Percentiles rank a stretch among this genome's conserved stretches.
phyloP scores from a whole-genome alignment of 2,329 filamentous ascomycete genomes.

The Penicillium decumbens region DNA sequence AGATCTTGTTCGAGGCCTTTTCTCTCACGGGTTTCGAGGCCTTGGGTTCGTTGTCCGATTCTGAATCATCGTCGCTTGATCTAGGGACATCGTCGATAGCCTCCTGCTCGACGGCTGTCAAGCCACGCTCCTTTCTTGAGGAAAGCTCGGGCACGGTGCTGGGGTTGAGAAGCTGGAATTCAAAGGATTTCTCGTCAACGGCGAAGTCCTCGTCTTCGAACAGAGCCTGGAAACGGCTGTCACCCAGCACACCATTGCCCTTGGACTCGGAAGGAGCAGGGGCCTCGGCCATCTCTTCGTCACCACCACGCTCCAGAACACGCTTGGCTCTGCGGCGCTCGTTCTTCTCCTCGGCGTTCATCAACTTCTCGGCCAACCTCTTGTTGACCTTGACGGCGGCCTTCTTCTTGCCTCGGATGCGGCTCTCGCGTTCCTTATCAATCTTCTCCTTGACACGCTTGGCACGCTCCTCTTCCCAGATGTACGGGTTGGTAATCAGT shows the following conservation, averaged over 20 bases:
- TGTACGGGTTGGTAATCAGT: conserved; percentile 86
- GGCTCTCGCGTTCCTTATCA: conserved; percentile 90
- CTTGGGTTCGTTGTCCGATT: conserved; percentile 31
- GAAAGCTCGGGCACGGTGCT: conserved; percentile 56
- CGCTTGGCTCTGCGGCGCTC: conserved; percentile 44
- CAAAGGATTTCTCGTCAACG: conserved; percentile 81
- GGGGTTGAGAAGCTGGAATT: conserved; percentile 85
- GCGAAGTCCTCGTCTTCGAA: conserved; percentile 92
- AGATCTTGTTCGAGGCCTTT: conserved; percentile 46
- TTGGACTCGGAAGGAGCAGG: conserved; percentile 21
- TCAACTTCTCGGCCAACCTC: conserved; percentile 58
- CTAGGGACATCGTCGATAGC: conserved; percentile 49
- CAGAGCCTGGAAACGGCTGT: conserved; percentile 78
- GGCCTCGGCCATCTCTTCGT: conserved; percentile 42
- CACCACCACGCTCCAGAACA: conserved; percentile 54
- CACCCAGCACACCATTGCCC: conserved; percentile 66
- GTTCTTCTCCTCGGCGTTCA: conserved; percentile 57
- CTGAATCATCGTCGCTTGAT: conserved; percentile 39
- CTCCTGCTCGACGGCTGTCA: conserved; percentile 62
- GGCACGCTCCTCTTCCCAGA: conserved; percentile 85
- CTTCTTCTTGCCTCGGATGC: conserved; percentile 93
- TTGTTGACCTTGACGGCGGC: conserved; percentile 82
- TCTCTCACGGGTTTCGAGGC: conserved; percentile 20
- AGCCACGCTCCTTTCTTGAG: conserved; percentile 43
- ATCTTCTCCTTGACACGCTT: conserved; percentile 94